Base-by-base conservation (phyloP, 371 early-diverging fungal genomes). In the Entomophthora muscae region DNA sequence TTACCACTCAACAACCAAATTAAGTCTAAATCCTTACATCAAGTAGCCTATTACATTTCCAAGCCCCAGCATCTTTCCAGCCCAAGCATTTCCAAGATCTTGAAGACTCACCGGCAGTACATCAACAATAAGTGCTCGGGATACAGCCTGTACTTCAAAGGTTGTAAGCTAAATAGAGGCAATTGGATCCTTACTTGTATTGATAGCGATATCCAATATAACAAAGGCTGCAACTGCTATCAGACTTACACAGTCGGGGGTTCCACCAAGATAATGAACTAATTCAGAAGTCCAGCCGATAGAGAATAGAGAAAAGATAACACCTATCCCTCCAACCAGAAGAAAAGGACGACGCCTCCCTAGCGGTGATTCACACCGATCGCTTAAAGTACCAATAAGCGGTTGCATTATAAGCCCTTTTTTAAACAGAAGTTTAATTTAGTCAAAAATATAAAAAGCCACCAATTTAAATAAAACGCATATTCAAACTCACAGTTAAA, bases 91-190 rank as follows among this genome's bases (percentile, higher is more conserved):
- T n/a, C 88, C 92, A 28, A 72, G 70, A 23, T 87, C 87, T 72
- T 96, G 97, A 63, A 86, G 86, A 26, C 83, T 72, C 0, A 85
- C 72, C 0, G 90, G 90, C 28, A 87, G 71, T 30, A 83, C 76
- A 67, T 96, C 97, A 17, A 96, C 89, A 30, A 93, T 81, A 22
- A 96, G 73, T 26, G 93, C 89, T 63, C 97, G 83, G 68, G 85
- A 83, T 53, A 83, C 78, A 53, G 91, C 90, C 74, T 90, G 89
- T 5, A 88, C 83, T 82, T 65, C 27, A 52, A 12, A 0, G 30
- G 21, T 32, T 13, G 53, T 3, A 51, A 31, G 58, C 0, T 21
- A 1, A 61, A 53, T 17, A 13, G 22, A 59, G 29, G 24, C 28
- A 13, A 54, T 57, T 28, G 42, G 32, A 56, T 32, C 32, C 74